A percentile compares a stretch with the other conserved stretches of the same genome.
Conservation (phyloP, 2,329 filamentous ascomycete genomes). For the Macrophomina tecta region DNA sequence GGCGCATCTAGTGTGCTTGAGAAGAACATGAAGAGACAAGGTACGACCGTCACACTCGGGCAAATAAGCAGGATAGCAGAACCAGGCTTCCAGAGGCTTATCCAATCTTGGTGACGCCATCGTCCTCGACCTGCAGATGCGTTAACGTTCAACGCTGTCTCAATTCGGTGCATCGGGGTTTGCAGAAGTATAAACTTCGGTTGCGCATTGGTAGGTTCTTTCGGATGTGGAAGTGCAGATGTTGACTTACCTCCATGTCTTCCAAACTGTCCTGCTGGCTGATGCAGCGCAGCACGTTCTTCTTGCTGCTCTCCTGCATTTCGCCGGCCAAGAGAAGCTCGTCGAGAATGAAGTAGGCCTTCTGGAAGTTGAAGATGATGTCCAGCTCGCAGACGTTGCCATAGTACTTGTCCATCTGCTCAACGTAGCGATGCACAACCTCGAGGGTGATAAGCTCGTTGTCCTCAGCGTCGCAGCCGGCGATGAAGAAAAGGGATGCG, state of each 20-base stretch:
- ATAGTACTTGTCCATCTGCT: slow-evolving; percentile 99
- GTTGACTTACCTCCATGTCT: slow-evolving; percentile 92
- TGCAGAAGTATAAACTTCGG: slow-evolving; percentile 6
- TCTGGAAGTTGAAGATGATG: slow-evolving; percentile 99
- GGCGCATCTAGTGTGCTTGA: background rate
- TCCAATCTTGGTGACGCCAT: slow-evolving; percentile 41
- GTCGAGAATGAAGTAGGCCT: slow-evolving; percentile 98
- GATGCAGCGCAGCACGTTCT: slow-evolving; percentile 96
- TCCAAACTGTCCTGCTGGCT: slow-evolving; percentile 96
- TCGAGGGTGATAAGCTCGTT: slow-evolving; percentile 98
- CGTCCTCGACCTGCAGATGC: slow-evolving; percentile 45
- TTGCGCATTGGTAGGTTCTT: background rate
- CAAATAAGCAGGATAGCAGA: slow-evolving; percentile 2
- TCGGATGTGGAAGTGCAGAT: background rate
- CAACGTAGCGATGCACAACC: slow-evolving; percentile 98
- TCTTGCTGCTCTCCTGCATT: slow-evolving; percentile 98
- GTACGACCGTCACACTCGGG: slow-evolving; percentile 14
- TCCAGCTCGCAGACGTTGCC: slow-evolving; percentile 99
- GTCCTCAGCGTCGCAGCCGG: slow-evolving; percentile 93
- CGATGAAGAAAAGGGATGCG: slow-evolving; percentile 98
- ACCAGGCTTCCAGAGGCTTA: slow-evolving; percentile 3
- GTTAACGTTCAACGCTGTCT: slow-evolving; percentile 19
- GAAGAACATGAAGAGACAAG: background rate
- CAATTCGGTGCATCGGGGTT: background rate
- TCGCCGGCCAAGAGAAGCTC: slow-evolving; percentile 94